Evolutionary conservation across 441 rosid species (phyloP).

Genomic region (Aleurites moluccanus): DNA sequence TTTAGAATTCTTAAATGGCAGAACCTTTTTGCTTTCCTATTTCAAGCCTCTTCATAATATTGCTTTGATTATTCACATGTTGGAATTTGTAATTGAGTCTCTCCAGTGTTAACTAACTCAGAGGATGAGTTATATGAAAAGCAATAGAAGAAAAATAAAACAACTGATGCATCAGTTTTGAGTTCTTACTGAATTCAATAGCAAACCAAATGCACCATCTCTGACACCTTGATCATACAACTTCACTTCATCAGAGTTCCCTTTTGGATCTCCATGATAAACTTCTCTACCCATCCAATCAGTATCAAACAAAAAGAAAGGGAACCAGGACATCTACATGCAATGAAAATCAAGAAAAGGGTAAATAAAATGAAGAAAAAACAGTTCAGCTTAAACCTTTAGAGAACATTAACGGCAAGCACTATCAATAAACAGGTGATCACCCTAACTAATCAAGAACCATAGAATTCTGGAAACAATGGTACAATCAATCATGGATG

Average conservation of each 20-base stretch:
- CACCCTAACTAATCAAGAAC: conserved; percentile 3
- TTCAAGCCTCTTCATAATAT: too few species aligned
- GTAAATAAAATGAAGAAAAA: conserved; percentile 4
- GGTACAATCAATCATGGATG: too few species aligned
- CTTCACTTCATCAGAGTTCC: conserved; percentile 48
- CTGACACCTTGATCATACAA: conserved; percentile 87
- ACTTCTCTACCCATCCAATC: conserved; percentile 99
- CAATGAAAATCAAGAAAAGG: conserved; percentile 17
- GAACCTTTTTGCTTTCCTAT: too few species aligned
- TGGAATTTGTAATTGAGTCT: background rate
- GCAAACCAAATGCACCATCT: conserved; percentile 99
- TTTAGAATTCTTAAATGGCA: background rate
- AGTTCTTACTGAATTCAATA: conserved; percentile 97
- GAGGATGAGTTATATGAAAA: background rate
- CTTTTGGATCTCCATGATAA: conserved; percentile 91
- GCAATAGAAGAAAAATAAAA: conserved; percentile 10
- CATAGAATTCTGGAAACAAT: conserved; percentile 6
- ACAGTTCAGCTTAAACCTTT: background rate
- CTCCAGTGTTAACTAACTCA: conserved; percentile 2
- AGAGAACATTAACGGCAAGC: background rate
- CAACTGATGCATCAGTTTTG: conserved; percentile 35
- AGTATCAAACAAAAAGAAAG: conserved; percentile 93
- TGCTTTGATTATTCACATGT: background rate
- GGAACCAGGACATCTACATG: conserved; percentile 94
- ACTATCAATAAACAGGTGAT: conserved; percentile 11